Evolutionary conservation across 768 basidiomycete species (phyloP).

Genomic region (Collybia nuda): DNA sequence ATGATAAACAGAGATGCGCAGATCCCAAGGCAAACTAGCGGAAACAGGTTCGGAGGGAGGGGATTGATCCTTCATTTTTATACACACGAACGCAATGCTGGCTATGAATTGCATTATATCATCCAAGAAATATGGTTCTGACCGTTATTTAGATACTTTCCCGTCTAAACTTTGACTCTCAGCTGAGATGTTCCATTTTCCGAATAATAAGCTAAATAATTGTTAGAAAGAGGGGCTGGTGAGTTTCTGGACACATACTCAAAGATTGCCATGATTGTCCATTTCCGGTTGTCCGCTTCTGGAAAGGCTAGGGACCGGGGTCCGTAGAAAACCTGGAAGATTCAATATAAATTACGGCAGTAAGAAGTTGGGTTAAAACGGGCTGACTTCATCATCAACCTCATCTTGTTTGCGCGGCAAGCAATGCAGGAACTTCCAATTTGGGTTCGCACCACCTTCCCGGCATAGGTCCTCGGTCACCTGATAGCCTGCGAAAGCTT

Average conservation of each 20-base stretch:
- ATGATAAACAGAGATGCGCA: no score
- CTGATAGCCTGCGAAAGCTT: slow-evolving; percentile 91
- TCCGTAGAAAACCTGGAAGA: slow-evolving; percentile 83
- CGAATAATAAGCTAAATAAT: slow-evolving; percentile 42
- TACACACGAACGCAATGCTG: background rate
- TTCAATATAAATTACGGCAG: background rate
- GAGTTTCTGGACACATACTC: slow-evolving; percentile 55
- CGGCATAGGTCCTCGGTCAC: slow-evolving; percentile 86
- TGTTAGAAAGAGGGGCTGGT: slow-evolving; percentile 1
- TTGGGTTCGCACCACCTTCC: slow-evolving; percentile 76
- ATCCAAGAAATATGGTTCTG: background rate
- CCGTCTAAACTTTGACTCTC: background rate
- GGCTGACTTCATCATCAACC: slow-evolving; percentile 88
- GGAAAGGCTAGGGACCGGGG: slow-evolving; percentile 89
- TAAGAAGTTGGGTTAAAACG: slow-evolving; percentile 1
- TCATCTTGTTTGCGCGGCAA: slow-evolving; percentile 91
- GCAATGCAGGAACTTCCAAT: slow-evolving; percentile 97
- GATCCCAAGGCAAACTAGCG: no score
- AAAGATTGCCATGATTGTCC: slow-evolving; percentile 93
- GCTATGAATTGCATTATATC: background rate
- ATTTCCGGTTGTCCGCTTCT: slow-evolving; percentile 95
- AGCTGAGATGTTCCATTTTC: slow-evolving; percentile 41
- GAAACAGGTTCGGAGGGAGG: no score
- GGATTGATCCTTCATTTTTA: background rate
- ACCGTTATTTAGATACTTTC: background rate